Base-by-base conservation (phyloP, 2,329 filamentous ascomycete genomes). In the Nothomitra cinnamomea region DNA sequence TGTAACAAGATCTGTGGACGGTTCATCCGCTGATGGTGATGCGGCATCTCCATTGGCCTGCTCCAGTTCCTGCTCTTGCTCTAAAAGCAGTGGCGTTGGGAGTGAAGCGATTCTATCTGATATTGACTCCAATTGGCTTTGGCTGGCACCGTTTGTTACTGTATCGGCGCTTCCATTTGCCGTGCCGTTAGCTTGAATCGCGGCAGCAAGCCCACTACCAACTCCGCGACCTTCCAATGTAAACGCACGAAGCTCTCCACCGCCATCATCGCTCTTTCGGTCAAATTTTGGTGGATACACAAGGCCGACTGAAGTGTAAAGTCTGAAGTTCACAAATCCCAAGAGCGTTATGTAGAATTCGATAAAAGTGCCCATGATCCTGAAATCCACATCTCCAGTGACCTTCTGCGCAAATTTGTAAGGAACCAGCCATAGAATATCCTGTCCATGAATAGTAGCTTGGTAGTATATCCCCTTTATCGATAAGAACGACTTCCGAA, bases 391-490 rank as follows among this genome's bases (percentile, higher is more conserved):
- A 68, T 98, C 92, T 55, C 85, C 87, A 41, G 92, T 86, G 13
- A 95, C 83, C 60, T 86, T 78, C 73, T 98, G 92, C 64, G 96
- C 95, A 70, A 98, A 98, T 67, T 87, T 87, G 73, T 98, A 98
- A 1, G 92, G 92, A 10, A 95, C 90, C 40, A 98, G 76, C 92
- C 92, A 98, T 59, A 96, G 75, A 51, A 98, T 85, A 63, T 96
- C 90, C 71, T 98, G 89, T 50, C 92, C 92, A 67, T 95, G 87
- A 57, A 98, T 94, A 52, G 83, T 95, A 22, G 90, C 92, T 71
- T 96, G 90, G 70, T 96, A 98, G 73, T 98, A 98, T 63, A 98
- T 96, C 57, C 92, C 92, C 76, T 98, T 98, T 71, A 98, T 96
- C 1, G 88, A 95, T 59, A 98, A 72, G 73, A 98, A 98, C 0